Evolutionary conservation across 2,329 filamentous ascomycete species (phyloP), one percentile per base, ranked within the genome.

Genomic region (Aquanectria penicillioides): DNA sequence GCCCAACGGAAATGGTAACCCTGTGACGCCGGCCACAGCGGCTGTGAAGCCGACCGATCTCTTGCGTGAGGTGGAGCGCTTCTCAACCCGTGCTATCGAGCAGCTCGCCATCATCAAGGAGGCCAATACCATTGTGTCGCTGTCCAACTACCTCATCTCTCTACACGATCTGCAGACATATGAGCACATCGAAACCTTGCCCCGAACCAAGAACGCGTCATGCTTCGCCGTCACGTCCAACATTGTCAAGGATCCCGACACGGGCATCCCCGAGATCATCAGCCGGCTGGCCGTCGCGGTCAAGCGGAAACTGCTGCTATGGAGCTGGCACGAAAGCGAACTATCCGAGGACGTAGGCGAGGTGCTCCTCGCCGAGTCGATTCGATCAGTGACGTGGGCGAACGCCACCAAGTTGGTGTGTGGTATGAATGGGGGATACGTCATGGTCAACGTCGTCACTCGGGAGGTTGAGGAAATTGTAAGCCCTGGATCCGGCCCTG

Each of bases 321-420:
- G 95, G 94, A 92, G 89, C 70, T 99, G 96, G 95, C 91, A 95
- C 69, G 94, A 97, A 74, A 95, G 93, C 81, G 95, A 98, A 78
- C 83, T 97, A 36, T 85, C 85, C 43, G 82, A 86, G 4, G 88
- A 95, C 28, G 87, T 89, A 0, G 81, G 81, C 23, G 95, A 98
- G 77, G 86, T 97, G 31, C 86, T 88, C 1, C 82, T 98, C 38
- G 82, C 92, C 28, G 94, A 94, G 70, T 88, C 91, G 18, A 91
- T 97, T 62, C 92, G 95, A 71, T 94, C 90, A 12, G 81, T 98
- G 62, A 97, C 92, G 2, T 99, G 95, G 95, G 91, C 92, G 6
- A 93, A 87, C 58, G 93, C 92, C 12, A 94, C 89, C 1, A 94
- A 89, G 75, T 79, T 99, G 6, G 88, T 98, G 8, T 95, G 92